A percentile compares a stretch with the other conserved stretches of the same genome.
phyloP scores from a whole-genome alignment of 306 rosid genomes.

The Styphnolobium japonicum region DNA sequence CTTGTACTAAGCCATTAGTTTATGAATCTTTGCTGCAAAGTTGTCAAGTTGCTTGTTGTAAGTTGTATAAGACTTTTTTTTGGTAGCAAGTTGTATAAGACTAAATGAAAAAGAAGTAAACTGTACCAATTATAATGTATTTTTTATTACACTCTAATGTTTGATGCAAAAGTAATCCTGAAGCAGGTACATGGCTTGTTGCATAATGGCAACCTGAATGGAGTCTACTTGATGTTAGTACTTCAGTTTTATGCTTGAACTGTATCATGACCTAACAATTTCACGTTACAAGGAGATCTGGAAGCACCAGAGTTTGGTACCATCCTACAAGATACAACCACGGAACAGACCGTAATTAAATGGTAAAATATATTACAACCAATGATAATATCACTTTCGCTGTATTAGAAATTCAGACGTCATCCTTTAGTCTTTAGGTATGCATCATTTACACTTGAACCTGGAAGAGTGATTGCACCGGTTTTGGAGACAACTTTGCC shows the following conservation, averaged over 20 bases:
- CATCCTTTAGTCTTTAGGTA: not conserved
- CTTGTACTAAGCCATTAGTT: not conserved
- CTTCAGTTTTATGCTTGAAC: slow-evolving; percentile 27
- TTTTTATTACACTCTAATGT: not conserved
- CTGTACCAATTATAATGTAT: not conserved
- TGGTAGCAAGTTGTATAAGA: too few species aligned
- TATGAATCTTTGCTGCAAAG: not conserved
- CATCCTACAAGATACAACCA: slow-evolving; percentile 31
- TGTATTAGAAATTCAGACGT: slow-evolving; percentile 17
- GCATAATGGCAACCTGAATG: slow-evolving; percentile 23
- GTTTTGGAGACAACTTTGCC: slow-evolving; percentile 53
- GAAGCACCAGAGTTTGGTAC: slow-evolving; percentile 43
- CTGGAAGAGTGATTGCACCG: slow-evolving; percentile 54
- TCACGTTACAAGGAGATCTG: slow-evolving; percentile 45
- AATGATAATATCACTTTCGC: slow-evolving; percentile 26
- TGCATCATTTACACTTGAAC: slow-evolving; percentile 34
- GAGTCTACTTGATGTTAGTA: slow-evolving; percentile 18
- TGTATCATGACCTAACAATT: slow-evolving; percentile 28
- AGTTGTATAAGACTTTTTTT: too few species aligned
- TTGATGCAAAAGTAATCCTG: slow-evolving; percentile 28
- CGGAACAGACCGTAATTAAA: slow-evolving; percentile 17
- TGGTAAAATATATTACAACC: slow-evolving; percentile 6
- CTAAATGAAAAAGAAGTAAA: not conserved
- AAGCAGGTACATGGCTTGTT: slow-evolving; percentile 33
- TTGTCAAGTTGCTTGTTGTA: not conserved